These are phyloP conservation scores for Dioszegia hungarica DNA, from an alignment of 768 basidiomycete species.

Conservation along the genomic window DNA sequence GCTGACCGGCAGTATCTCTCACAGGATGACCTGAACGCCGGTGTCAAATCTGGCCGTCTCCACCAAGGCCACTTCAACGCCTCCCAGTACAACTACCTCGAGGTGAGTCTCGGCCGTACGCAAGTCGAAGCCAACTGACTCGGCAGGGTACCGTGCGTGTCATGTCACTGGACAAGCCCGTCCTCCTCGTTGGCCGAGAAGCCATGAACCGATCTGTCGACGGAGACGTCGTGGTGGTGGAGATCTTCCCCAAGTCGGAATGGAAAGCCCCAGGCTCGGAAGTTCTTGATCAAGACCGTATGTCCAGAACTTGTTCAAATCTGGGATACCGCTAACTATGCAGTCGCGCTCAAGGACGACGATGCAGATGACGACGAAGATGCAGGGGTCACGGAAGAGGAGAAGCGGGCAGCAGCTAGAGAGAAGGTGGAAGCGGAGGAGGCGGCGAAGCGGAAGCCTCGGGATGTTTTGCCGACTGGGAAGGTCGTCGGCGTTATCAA, in stretches of 20 bases:
- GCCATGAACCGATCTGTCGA: conserved; percentile 94
- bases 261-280: conserved; percentile 92
- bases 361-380: conserved; percentile 65
- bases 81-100: conserved; percentile 91
- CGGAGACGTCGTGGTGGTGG: conserved; percentile 86
- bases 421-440: conserved; percentile 42
- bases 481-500: conserved; percentile 86
- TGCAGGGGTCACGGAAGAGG: conserved; percentile 51
- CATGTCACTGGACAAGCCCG: conserved; percentile 66
- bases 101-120: conserved; percentile 54
- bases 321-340: background rate
- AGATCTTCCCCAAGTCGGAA: conserved; percentile 76
- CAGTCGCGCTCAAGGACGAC: conserved; percentile 78
- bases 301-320: conserved; percentile 27
- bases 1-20: conserved; percentile 65
- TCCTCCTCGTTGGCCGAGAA: conserved; percentile 79
- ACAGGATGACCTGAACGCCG: conserved; percentile 65
- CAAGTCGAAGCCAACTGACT: background rate
- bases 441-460: conserved; percentile 40
- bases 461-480: conserved; percentile 82
- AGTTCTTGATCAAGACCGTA: conserved; percentile 88
- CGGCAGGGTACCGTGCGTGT: conserved; percentile 72
- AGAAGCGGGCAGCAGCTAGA: conserved; percentile 45
- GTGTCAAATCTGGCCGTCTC: conserved; percentile 74
- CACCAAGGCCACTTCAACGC: conserved; percentile 94